Evolutionary conservation across 2,329 filamentous ascomycete species (phyloP).

Genomic region (Hymenoscyphus repandus): DNA sequence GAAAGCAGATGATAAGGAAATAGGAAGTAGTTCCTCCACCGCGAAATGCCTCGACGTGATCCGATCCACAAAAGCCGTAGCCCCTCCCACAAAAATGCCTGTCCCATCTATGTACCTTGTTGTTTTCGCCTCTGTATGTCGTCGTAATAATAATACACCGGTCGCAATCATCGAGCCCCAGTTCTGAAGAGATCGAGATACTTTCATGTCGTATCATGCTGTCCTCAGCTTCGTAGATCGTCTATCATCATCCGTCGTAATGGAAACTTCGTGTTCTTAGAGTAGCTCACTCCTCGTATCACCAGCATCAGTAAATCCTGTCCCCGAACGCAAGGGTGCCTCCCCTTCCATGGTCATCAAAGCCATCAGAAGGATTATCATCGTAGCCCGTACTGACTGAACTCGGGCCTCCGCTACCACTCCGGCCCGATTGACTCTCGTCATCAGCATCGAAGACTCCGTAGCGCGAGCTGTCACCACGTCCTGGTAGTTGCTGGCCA

Average conservation of each 20-base stretch:
- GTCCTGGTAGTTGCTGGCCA: constrained; percentile 12
- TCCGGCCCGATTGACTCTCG: constrained; percentile 31
- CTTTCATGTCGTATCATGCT: not conserved
- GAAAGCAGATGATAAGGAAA: not conserved
- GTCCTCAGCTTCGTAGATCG: constrained; percentile 6
- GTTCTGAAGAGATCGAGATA: too few relatives aligned
- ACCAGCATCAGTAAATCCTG: constrained; percentile 37
- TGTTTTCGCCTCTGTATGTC: constrained; percentile 1
- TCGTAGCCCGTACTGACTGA: constrained; percentile 39
- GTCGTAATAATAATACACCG: constrained; percentile 18
- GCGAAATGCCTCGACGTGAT: constrained; percentile 16
- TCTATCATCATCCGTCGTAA: constrained; percentile 17
- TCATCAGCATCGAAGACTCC: constrained; percentile 45
- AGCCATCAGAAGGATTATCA: constrained; percentile 31
- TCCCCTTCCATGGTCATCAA: constrained; percentile 17
- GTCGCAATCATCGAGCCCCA: not conserved
- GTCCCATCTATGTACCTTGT: constrained; percentile 6
- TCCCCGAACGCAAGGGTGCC: constrained; percentile 38
- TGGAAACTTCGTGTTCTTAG: not conserved
- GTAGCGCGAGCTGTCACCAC: constrained; percentile 29
- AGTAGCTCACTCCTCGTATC: not conserved
- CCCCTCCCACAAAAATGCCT: not conserved
- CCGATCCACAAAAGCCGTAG: constrained; percentile 2
- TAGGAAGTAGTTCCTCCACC: not conserved
- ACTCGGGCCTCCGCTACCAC: constrained; percentile 27